These are phyloP conservation scores for Fomitopsis palustris DNA, from an alignment of 1,284 basidiomycete genomes.

Conservation along the genomic window DNA sequence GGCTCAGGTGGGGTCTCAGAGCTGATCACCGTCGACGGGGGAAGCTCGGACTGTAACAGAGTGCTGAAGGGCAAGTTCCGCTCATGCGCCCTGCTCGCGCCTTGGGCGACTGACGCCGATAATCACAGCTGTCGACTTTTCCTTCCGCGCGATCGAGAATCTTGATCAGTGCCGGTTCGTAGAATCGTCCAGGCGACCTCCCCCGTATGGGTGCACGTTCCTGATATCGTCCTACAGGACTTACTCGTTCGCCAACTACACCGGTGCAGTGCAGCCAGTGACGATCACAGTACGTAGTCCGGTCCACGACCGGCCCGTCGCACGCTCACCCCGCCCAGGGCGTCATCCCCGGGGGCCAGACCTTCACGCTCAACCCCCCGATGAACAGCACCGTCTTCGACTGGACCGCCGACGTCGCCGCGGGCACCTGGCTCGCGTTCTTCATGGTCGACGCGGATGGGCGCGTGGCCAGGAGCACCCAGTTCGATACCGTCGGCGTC, in stretches of 20 bases:
- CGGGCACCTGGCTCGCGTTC: constrained; percentile 60
- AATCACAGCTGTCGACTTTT: constrained; percentile 38
- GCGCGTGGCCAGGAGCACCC: constrained; percentile 54
- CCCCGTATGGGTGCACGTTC: background rate
- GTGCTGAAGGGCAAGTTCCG: constrained; percentile 39
- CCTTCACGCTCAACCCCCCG: constrained; percentile 44
- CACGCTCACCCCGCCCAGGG: constrained; percentile 36
- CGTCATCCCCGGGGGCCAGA: constrained; percentile 59
- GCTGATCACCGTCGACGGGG: constrained; percentile 45
- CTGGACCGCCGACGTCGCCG: constrained; percentile 60
- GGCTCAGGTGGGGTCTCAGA: constrained; percentile 59
- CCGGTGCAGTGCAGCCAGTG: constrained; percentile 53
- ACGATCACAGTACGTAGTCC: constrained; percentile 49
- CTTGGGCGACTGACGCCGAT: background rate
- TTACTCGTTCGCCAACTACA: constrained; percentile 49
- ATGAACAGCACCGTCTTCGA: constrained; percentile 38
- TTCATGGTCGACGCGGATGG: constrained; percentile 56
- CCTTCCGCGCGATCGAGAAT: constrained; percentile 47
- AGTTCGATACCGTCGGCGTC: constrained; percentile 43
- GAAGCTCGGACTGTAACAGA: constrained; percentile 52
- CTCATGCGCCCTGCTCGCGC: background rate
- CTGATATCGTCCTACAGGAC: constrained; percentile 33
- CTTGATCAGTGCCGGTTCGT: constrained; percentile 63
- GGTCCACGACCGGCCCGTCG: background rate
- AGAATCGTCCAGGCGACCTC: background rate